phyloP scores from a whole-genome alignment of 805 yeast species.

The Saccharomycopsis sp. region DNA sequence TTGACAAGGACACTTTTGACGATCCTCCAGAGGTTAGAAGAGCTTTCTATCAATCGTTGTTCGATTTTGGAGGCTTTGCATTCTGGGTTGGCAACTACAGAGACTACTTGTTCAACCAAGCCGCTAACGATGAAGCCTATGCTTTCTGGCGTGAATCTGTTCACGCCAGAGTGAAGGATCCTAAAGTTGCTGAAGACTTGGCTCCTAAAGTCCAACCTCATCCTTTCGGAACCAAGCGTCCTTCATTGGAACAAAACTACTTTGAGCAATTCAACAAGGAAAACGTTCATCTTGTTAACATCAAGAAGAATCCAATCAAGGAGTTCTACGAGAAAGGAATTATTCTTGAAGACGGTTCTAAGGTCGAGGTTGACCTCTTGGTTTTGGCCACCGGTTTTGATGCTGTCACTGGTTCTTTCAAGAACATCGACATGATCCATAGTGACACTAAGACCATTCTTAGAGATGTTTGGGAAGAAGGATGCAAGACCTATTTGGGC shows the following conservation, averaged over 20 bases:
- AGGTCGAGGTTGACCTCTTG: constrained; percentile 21
- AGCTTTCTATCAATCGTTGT: constrained; percentile 22
- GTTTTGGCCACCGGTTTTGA: constrained; percentile 24
- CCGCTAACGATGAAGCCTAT: constrained; percentile 21
- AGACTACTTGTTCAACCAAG: constrained; percentile 18
- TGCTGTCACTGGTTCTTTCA: constrained; percentile 27
- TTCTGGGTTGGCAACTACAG: constrained; percentile 26
- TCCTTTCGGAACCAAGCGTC: constrained; percentile 23
- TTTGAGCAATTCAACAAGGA: constrained; percentile 21
- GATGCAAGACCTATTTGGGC: constrained; percentile 25
- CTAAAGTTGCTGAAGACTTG: constrained; percentile 16
- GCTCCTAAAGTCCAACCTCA: constrained; percentile 22
- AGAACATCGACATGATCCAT: constrained; percentile 22
- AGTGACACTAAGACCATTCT: constrained; percentile 18
- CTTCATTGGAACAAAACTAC: constrained; percentile 21
- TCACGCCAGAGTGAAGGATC: constrained; percentile 20
- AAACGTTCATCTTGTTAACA: constrained; percentile 24
- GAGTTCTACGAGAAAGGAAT: constrained; percentile 22
- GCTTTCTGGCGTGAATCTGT: constrained; percentile 21
- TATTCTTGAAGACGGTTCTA: constrained; percentile 15
- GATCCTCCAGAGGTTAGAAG: constrained; percentile 21
- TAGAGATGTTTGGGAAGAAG: constrained; percentile 17
- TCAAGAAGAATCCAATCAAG: constrained; percentile 20
- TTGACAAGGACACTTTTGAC: constrained; percentile 20
- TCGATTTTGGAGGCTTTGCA: constrained; percentile 26